Evolutionary conservation across 768 basidiomycete species (phyloP), one percentile per base, ranked within the genome.

Genomic region (Peribolospora kevripleyi): DNA sequence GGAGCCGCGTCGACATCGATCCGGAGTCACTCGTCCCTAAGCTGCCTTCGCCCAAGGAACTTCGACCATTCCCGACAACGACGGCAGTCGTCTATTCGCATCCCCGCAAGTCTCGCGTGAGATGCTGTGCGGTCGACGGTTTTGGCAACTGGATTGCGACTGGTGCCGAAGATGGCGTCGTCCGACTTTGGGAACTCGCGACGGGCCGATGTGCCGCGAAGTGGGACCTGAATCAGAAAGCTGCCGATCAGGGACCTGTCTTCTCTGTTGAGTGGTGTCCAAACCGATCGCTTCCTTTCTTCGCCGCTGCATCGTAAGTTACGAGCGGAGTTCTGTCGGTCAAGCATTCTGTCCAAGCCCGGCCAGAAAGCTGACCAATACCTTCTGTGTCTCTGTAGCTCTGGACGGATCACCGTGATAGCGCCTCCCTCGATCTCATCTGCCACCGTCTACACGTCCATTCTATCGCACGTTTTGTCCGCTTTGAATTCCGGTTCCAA

Each of bases 261-360:
- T 82, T 83, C 48, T 74, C 83, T 39, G 68, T 91, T 7, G 85
- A 86, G 55, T 98, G 93, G 93, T 91, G 86, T 65, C 90, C 91
- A 14, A 76, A 85, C 62, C 73, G 71, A 55, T 87, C 90, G 63
- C 76, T 80, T 61, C 76, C 71, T 60, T 84, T 81, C 67, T 81
- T 90, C 62, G 78, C 77, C 36, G 79, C 82, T 59, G 80, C 78
- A 60, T 69, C 79, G 86, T 90, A 66, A 67, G 86, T 76, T 36
- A 6, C 9, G 8, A 38, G n/a, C 10, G 36, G 6, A 36, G 42
- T 48, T 4, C 25, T 25, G 25, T 25, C 25, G 25, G 25, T 25
- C 1, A 25, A 25, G 25, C 25, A 25, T 25, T 1, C 25, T 25
- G 25, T 25, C 25, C 25, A 25, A 25, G 25, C 25, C 25, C 25